Evolutionary conservation across 768 basidiomycete genomes (phyloP), one percentile per base, ranked within the genome.

Genomic region (Auricularia heimuer): DNA sequence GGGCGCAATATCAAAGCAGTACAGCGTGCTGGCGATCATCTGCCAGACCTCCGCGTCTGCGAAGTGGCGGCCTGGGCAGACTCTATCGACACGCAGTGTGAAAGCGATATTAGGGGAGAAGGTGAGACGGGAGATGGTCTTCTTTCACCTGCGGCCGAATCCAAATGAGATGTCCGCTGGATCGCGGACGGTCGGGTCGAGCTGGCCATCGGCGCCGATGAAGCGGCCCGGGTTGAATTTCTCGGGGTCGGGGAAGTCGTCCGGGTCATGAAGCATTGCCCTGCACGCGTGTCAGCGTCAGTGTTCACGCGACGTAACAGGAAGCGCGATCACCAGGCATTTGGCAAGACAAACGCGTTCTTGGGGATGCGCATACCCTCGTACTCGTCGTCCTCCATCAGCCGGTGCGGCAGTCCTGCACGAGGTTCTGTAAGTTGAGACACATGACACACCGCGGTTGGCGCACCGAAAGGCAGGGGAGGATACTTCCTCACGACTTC

Each of bases 401-500:
- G 34, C 4, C 64, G 12, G 24, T 64, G 64, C 21, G 64, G 37
- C 10, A 61, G 18, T 10, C 54, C 54, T 54, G 47, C 14, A 21
- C 47, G 47, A 16, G 47, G 14, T 51, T 21, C 39, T 7, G 39
- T 4, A 18, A 51, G 47, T 10, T 34, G n/a, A 2, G 12, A 16
- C 34, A 14, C 34, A 29, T 29, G 24, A 29, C 24, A 29, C 24
- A 29, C n/a, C 44, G 11, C 44, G 44, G 18, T 18, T 0, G 18
- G 18, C 44, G 79, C 80, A 68, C 85, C 81, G 16, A 87, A 70
- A 16, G 86, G 86, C 33, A 86, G 83, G 34, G 83, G 78, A 3
- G 76, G 80, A 56, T 80, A 78, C 83, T 84, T 87, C 21, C 87
- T 77, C 65, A 81, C 74, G 7, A 76, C 73, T 73, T 88, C 87